Evolutionary conservation across 352 stramenopile species (phyloP), one percentile per base, ranked within the genome.

Genomic region (Elongisporangium undulatum): DNA sequence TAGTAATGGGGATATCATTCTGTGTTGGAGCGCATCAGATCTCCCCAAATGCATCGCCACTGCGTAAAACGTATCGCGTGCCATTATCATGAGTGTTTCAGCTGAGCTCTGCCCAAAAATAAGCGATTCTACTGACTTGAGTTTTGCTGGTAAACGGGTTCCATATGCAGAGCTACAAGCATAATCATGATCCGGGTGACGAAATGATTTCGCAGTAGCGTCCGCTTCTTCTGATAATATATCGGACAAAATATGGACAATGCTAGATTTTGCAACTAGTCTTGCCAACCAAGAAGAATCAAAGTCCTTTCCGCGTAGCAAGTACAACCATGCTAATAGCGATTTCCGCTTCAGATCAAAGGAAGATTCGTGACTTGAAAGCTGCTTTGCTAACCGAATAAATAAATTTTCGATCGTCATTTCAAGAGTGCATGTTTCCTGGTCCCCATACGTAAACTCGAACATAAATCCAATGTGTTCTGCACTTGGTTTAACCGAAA

Each of bases 361-460:
- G 1, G 65, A 82, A 2, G 66, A 62, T 1, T 82, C 65, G 0
- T 75, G 66, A 50, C 68, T 78, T 10, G 77, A 66, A 12, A 84
- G 48, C 45, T 85, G 53, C 16, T 75, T 70, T 17, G 74, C 61
- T 20, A 82, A 41, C 16, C 74, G 73, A 41, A 87, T 60, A 55
- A 77, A 87, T 16, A 87, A 61, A 55, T 85, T 87, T 51, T 87
- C 77, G n/a, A 85, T 58, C 4, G 69, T 50, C 53, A 74, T 66
- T 45, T 45, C 34, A 12, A 45, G 9, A 45, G 2, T 45, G 13
- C 17, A 17, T 17, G 34, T 45, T 45, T 45, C 34, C 2, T 2
- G 34, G 17, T 10, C 13, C 17, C 34, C 34, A 45, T 45, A 45
- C 1, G 34, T 17, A 45, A 45, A 45, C 34, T 45, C 34, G 34